Evolutionary conservation across 257 asterid genomes (phyloP).

Genomic region (Agastache rugosa): DNA sequence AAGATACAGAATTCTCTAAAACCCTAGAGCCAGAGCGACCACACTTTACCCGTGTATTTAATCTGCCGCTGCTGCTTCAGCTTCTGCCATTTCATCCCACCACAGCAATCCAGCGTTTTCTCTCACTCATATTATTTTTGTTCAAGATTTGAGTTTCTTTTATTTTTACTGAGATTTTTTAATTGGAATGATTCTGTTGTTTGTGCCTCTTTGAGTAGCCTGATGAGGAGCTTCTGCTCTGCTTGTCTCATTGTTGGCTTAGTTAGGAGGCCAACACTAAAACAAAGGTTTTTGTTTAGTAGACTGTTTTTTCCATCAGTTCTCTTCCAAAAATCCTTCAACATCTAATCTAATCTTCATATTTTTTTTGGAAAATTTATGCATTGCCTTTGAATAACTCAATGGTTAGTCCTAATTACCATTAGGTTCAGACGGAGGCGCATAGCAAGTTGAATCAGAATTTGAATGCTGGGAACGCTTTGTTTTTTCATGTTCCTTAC

Average conservation of each 20-base stretch:
- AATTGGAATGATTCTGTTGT: neutral
- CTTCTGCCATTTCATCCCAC: no score
- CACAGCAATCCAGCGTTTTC: no score
- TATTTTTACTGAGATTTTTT: no score
- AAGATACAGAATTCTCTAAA: no score
- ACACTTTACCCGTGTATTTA: neutral
- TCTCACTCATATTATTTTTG: neutral
- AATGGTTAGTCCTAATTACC: constrained; percentile 20
- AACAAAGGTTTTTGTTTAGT: constrained; percentile 27
- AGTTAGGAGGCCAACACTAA: constrained; percentile 49
- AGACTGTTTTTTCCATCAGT: constrained; percentile 19
- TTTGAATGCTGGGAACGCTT: constrained; percentile 5
- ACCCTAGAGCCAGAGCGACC: neutral
- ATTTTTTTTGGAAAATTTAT: neutral
- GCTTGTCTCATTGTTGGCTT: constrained; percentile 43
- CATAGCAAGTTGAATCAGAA: constrained; percentile 22
- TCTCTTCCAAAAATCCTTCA: constrained; percentile 36
- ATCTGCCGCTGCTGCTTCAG: neutral
- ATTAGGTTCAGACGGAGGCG: constrained; percentile 56
- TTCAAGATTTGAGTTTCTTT: neutral
- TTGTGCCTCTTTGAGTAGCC: constrained; percentile 56
- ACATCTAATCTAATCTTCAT: neutral
- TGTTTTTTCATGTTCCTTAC: neutral
- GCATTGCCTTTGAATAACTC: constrained; percentile 41
- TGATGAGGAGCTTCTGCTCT: constrained; percentile 23